Evolutionary conservation across 176 grass and related monocot genomes (phyloP).

Genomic region (Thinopyrum elongatum): DNA sequence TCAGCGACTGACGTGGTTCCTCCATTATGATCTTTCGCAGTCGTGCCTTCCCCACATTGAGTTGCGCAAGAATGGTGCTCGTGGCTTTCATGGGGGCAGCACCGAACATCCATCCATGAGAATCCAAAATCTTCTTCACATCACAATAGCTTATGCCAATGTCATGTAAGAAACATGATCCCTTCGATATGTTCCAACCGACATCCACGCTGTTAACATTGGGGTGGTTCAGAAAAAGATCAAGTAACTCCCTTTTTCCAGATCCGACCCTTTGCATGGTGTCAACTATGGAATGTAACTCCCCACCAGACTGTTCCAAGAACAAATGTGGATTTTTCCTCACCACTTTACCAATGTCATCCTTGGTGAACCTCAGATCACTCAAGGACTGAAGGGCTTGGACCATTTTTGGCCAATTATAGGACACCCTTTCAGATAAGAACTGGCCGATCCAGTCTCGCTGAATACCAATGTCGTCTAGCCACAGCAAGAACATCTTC

Average conservation of each 20-base stretch:
- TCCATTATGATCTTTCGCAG: constrained; percentile 50
- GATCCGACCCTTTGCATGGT: constrained; percentile 44
- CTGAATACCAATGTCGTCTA: constrained; percentile 38
- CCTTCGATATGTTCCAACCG: constrained; percentile 27
- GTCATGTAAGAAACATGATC: constrained; percentile 30
- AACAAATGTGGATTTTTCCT: constrained; percentile 48
- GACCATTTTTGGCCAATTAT: constrained; percentile 50
- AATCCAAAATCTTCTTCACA: constrained; percentile 41
- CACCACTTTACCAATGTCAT: constrained; percentile 37
- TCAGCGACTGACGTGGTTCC: constrained; percentile 37
- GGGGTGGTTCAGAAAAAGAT: constrained; percentile 49
- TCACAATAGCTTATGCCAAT: constrained; percentile 26
- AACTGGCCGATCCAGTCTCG: constrained; percentile 47
- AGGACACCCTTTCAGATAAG: constrained; percentile 30
- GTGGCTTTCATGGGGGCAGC: constrained; percentile 30
- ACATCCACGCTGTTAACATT: constrained; percentile 25
- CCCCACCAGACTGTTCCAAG: constrained; percentile 49
- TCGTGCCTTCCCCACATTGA: constrained; percentile 33
- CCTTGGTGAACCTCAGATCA: constrained; percentile 48
- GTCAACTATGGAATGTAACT: constrained; percentile 14
- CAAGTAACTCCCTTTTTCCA: constrained; percentile 38
- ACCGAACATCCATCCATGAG: constrained; percentile 38
- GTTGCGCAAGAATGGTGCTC: constrained; percentile 35
- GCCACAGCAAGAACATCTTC: constrained; percentile 34
- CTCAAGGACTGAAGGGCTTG: constrained; percentile 38